phyloP scores from a whole-genome alignment of 495 filamentous ascomycete genomes.

The Amphirosellinia nigrospora region DNA sequence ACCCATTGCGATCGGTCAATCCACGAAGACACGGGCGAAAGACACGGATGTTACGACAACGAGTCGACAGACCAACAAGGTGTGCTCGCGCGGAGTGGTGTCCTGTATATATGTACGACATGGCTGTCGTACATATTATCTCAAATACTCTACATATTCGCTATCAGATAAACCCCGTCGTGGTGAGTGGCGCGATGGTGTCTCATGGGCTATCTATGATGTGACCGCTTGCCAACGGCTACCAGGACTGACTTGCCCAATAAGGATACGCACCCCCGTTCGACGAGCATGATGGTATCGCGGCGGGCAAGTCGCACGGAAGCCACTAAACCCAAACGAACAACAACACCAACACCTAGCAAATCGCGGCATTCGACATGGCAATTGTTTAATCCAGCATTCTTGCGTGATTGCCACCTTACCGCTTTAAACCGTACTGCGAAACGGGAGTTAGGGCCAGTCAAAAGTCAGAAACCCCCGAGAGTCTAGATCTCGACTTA shows the following conservation, averaged over 20 bases:
- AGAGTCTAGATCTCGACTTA: background rate
- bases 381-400: background rate
- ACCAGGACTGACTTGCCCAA: slow-evolving; percentile 5
- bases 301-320: background rate
- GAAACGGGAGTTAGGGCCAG: background rate
- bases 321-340: background rate
- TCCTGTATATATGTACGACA: slow-evolving; percentile 1
- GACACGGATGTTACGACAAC: background rate
- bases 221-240: background rate
- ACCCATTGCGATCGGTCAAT: slow-evolving; percentile 6
- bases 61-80: background rate
- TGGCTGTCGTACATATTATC: background rate
- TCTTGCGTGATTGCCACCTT: slow-evolving; percentile 11
- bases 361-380: slow-evolving; percentile 1
- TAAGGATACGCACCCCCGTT: background rate
- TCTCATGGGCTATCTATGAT: background rate
- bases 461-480: background rate
- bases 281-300: background rate
- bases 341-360: background rate
- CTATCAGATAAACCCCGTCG: background rate
- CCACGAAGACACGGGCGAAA: background rate
- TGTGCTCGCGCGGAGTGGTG: background rate
- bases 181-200: slow-evolving; percentile 13
- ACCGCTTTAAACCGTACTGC: background rate
- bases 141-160: slow-evolving; percentile 9